These are phyloP conservation scores for Yamadazyma phyllophila DNA, from an alignment of 805 yeast species.

Conservation along the genomic window DNA sequence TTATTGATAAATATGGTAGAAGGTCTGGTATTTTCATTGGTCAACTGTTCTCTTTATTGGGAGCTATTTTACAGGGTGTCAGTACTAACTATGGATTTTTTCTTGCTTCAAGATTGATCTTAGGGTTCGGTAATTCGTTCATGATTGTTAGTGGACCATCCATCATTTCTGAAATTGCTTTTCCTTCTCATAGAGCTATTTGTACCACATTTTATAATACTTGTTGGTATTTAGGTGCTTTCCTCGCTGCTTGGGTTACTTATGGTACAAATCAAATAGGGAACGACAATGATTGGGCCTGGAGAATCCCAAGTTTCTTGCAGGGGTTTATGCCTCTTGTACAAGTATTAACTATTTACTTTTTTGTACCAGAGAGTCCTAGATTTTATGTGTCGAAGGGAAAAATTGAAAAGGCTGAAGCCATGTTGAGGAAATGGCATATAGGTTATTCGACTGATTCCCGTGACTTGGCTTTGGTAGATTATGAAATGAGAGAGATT, in stretches of 20 bases:
- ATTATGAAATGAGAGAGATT: conserved; percentile 14
- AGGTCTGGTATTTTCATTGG: conserved; percentile 27
- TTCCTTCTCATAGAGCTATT: conserved; percentile 44
- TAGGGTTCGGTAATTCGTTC: conserved; percentile 46
- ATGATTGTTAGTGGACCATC: conserved; percentile 45
- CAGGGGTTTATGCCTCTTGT: conserved; percentile 48
- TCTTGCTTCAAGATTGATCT: conserved; percentile 43
- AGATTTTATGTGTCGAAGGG: conserved; percentile 43
- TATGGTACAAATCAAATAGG: conserved; percentile 37
- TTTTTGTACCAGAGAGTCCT: conserved; percentile 48
- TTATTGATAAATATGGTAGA: conserved; percentile 41
- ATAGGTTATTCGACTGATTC: conserved; percentile 30
- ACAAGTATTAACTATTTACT: conserved; percentile 33
- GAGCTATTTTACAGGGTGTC: conserved; percentile 35
- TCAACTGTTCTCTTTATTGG: conserved; percentile 23
- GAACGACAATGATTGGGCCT: conserved; percentile 33
- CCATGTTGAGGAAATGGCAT: conserved; percentile 37
- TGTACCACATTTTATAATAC: conserved; percentile 47
- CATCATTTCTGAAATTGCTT: conserved; percentile 49
- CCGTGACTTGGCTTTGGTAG: conserved; percentile 12
- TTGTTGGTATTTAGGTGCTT: conserved; percentile 52
- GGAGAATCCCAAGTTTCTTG: conserved; percentile 55
- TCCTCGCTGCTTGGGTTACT: conserved; percentile 50
- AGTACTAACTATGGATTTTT: conserved; percentile 35
- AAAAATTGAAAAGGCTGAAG: conserved; percentile 41